phyloP scores from a whole-genome alignment of 108 stramenopile genomes.

The Fistulifera pelliculosa region DNA sequence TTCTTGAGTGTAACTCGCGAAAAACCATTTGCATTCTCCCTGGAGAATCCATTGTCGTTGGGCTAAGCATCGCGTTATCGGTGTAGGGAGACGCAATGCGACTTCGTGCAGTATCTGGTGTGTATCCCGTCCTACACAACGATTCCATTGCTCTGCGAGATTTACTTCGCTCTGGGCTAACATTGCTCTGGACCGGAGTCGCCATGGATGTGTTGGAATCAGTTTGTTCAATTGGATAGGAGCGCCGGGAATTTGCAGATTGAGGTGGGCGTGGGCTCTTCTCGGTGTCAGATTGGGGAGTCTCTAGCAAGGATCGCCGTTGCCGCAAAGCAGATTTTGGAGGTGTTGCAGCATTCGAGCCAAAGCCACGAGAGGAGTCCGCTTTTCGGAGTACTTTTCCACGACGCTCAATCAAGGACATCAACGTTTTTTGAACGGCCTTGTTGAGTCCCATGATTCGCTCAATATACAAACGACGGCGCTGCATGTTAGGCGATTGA shows the following conservation, averaged over 20 bases:
- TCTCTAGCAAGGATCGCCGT: neutral
- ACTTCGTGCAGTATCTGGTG: neutral
- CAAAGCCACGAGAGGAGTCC: neutral
- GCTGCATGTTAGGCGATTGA: conserved; percentile 18
- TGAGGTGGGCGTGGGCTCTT: neutral
- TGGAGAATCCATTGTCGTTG: conserved; percentile 1
- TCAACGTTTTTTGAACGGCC: conserved; percentile 26
- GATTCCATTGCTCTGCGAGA: too few relatives aligned
- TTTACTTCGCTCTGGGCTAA: too few relatives aligned
- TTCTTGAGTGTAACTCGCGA: conserved; percentile 3
- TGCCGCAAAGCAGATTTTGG: conserved; percentile 1
- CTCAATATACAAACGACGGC: conserved; percentile 30
- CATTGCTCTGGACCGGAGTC: too few relatives aligned
- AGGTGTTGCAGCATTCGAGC: neutral
- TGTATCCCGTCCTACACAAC: neutral
- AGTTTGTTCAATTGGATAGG: too few relatives aligned
- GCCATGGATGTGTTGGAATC: too few relatives aligned
- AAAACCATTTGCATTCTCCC: neutral
- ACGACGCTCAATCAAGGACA: conserved; percentile 24
- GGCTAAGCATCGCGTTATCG: neutral
- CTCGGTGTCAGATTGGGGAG: neutral
- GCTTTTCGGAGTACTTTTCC: conserved; percentile 11
- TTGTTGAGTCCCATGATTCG: conserved; percentile 28
- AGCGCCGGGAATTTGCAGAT: neutral
- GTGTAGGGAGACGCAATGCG: neutral